Evolutionary conservation across 208 protist species (phyloP).

Genomic region (Crithidia acanthocephali): DNA sequence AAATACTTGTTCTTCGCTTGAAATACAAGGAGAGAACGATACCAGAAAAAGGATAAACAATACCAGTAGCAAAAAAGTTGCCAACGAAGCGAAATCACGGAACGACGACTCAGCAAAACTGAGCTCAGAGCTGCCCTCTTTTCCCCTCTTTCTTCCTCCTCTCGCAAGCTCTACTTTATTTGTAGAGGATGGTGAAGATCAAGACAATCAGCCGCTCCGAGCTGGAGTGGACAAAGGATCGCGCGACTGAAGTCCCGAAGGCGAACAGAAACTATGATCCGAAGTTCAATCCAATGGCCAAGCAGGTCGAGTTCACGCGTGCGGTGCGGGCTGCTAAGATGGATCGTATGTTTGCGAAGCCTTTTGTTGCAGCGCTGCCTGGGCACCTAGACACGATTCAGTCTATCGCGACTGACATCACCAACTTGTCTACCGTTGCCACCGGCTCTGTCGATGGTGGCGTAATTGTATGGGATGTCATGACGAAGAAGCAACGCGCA

Average conservation of each 20-base stretch:
- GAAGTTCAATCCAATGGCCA: slow-evolving; percentile 96
- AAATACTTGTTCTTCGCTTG: no score
- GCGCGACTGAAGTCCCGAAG: slow-evolving; percentile 85
- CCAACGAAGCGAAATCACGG: no score
- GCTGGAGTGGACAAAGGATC: slow-evolving; percentile 94
- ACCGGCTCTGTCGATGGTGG: slow-evolving; percentile 92
- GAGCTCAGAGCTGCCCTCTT: not conserved
- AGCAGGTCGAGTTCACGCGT: slow-evolving; percentile 96
- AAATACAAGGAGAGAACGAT: no score
- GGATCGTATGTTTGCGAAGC: slow-evolving; percentile 97
- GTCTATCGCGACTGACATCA: slow-evolving; percentile 89
- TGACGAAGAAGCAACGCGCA: slow-evolving; percentile 70
- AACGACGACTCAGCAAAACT: no score
- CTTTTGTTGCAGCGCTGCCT: slow-evolving; percentile 92
- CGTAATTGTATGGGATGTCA: slow-evolving; percentile 89
- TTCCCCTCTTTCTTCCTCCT: not conserved
- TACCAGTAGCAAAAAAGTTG: not conserved
- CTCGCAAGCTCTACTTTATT: not conserved
- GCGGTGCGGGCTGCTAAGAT: slow-evolving; percentile 96
- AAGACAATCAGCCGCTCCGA: slow-evolving; percentile 93
- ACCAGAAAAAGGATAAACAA: no score
- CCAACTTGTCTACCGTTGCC: slow-evolving; percentile 81
- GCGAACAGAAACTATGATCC: slow-evolving; percentile 95
- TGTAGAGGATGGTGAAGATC: slow-evolving; percentile 90
- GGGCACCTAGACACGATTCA: slow-evolving; percentile 95